A percentile compares a stretch with the other conserved stretches of the same genome.
Evolutionary conservation across 2,329 filamentous ascomycete species (phyloP).

Genomic region (Aureobasidium melanogenum): DNA sequence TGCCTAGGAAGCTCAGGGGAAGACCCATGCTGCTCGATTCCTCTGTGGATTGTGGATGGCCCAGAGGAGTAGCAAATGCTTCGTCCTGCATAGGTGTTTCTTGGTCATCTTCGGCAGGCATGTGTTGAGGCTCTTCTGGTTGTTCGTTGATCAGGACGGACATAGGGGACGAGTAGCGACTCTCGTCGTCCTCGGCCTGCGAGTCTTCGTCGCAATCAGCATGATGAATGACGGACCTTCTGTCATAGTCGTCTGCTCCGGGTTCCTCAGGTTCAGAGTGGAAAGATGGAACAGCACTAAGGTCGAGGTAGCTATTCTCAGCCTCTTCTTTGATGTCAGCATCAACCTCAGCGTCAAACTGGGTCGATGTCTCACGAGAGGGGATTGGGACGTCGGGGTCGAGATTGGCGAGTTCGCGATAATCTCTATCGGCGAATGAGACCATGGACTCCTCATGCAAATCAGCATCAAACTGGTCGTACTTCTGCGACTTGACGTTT

Average conservation of each 20-base stretch:
- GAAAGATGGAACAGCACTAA: conserved; percentile 53
- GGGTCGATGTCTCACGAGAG: conserved; percentile 63
- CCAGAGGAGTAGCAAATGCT: conserved; percentile 1
- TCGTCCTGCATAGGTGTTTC: neutral
- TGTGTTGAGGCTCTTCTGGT: conserved; percentile 6
- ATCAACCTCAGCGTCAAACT: conserved; percentile 53
- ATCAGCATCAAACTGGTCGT: conserved; percentile 38
- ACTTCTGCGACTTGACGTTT: conserved; percentile 61
- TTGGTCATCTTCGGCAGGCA: conserved; percentile 10
- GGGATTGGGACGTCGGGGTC: conserved; percentile 89
- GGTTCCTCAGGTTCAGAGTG: conserved; percentile 24
- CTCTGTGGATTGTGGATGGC: conserved; percentile 2
- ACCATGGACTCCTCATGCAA: conserved; percentile 44
- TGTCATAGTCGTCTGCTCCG: conserved; percentile 31
- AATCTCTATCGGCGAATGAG: conserved; percentile 43
- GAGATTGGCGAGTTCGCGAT: conserved; percentile 45
- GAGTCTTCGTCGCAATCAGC: conserved; percentile 31
- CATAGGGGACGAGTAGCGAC: conserved; percentile 40
- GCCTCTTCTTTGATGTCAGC: conserved; percentile 55
- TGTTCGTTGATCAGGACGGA: neutral
- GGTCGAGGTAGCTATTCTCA: conserved; percentile 49
- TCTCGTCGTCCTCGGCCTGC: conserved; percentile 37
- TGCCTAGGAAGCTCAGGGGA: conserved; percentile 40
- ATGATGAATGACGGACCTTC: conserved; percentile 50
- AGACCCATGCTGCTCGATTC: conserved; percentile 29